These are phyloP conservation scores for Paracamarosporium sp. DNA, from an alignment of 2,329 filamentous ascomycete genomes.

Conservation along the genomic window DNA sequence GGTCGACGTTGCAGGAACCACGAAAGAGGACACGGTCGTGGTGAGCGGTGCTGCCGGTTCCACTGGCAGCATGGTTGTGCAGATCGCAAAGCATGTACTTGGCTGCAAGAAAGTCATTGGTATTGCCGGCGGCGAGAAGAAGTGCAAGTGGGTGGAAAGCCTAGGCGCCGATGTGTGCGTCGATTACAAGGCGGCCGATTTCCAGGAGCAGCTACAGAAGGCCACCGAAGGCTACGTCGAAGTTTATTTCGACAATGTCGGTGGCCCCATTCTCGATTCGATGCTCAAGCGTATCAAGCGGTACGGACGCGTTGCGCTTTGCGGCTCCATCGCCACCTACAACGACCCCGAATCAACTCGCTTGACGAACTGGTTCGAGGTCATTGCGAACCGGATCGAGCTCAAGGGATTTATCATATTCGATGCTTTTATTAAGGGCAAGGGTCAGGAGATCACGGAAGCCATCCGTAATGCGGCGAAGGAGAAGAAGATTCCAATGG, in stretches of 20 bases:
- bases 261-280: slow-evolving; percentile 56
- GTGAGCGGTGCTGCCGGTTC: slow-evolving; percentile 80
- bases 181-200: slow-evolving; percentile 60
- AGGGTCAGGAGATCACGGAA: slow-evolving; percentile 30
- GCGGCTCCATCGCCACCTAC: slow-evolving; percentile 53
- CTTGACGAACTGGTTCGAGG: slow-evolving; percentile 53
- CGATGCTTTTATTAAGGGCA: slow-evolving; percentile 43
- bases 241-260: slow-evolving; percentile 61
- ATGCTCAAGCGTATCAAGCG: slow-evolving; percentile 53
- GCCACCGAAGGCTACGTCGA: slow-evolving; percentile 60
- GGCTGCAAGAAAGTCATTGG: slow-evolving; percentile 58
- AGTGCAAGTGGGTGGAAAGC: slow-evolving; percentile 59
- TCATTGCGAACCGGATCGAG: slow-evolving; percentile 50
- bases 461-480: slow-evolving; percentile 34
- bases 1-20: slow-evolving; percentile 69
- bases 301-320: slow-evolving; percentile 51
- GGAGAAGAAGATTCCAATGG: slow-evolving; percentile 56
- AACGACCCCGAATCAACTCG: slow-evolving; percentile 43
- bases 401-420: slow-evolving; percentile 55
- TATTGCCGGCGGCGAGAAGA: slow-evolving; percentile 60
- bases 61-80: slow-evolving; percentile 73
- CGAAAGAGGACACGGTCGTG: slow-evolving; percentile 73
- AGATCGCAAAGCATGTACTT: slow-evolving; percentile 60
- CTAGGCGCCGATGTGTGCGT: slow-evolving; percentile 62
- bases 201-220: slow-evolving; percentile 54